Percentiles rank a stretch among this genome's conserved stretches.
These are phyloP conservation scores for Lobosporangium transversale DNA, from an alignment of 192 early-diverging fungal genomes.

Conservation along the genomic window DNA sequence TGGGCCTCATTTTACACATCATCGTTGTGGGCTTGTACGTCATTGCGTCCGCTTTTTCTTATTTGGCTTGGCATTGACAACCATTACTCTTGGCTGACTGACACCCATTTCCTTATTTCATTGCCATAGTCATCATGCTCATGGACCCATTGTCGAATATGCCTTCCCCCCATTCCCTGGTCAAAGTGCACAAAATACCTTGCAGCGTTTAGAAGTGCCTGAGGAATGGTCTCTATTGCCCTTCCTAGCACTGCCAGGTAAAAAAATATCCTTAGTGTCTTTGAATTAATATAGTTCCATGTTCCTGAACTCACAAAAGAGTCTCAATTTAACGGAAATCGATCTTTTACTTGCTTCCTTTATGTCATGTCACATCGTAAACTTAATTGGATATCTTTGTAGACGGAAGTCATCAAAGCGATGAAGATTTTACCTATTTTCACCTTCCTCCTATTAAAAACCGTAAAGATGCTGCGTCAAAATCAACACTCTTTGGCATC, in stretches of 20 bases:
- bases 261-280: too few species aligned
- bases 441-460: constrained; percentile 78
- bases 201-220: constrained; percentile 66
- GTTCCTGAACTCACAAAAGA: too few species aligned
- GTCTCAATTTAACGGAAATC: not conserved
- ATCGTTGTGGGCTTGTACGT: constrained; percentile 51
- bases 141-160: constrained; percentile 64
- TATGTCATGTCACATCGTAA: too few species aligned
- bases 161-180: constrained; percentile 60
- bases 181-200: constrained; percentile 23
- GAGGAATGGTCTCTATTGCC: constrained; percentile 87
- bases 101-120: not conserved
- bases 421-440: constrained; percentile 87
- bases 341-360: too few species aligned
- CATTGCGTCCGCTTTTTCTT: not conserved
- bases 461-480: constrained; percentile 68
- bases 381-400: too few species aligned
- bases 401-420: constrained; percentile 82
- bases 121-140: constrained; percentile 59
- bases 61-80: not conserved
- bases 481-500: constrained; percentile 81
- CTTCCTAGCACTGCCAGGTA: constrained; percentile 81
- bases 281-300: too few species aligned
- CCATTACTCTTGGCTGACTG: not conserved
- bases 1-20: constrained; percentile 50